Base-by-base conservation (phyloP, 1,284 basidiomycete species). In the Farysia itapuensis region DNA sequence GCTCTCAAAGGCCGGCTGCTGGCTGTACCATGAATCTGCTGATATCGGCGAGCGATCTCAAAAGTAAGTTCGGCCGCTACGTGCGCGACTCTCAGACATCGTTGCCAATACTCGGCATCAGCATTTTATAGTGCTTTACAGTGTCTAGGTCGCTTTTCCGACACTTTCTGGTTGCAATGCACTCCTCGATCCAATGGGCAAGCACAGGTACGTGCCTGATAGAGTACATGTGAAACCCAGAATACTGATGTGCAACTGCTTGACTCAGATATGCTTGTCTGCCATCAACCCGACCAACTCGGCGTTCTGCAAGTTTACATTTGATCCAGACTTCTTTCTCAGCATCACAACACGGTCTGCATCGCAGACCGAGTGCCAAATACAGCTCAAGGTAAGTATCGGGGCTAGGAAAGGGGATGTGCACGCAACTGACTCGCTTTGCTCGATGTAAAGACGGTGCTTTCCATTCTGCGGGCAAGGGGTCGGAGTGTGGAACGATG, bases 211-310 rank as follows among this genome's bases (percentile, higher is more conserved):
- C 15, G 44, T 33, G 14, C 15, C 14, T 13, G 22, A 8, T 18
- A 20, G 16, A 20, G 13, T 28, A 31, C 14, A 12, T 16, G 9
- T 14, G 16, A 21, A 11, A 23, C 12, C 13, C 12, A 13, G 12
- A 9, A 22, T 9, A 8, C 22, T 36, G 35, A 29, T 19, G 7
- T 7, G 20, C 11, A 8, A 20, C 9, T 34, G 20, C 5, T 21
- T 4, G 21, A 21, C 25, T 34, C 46, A 68, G 45, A 49, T 73
- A 3, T 60, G 68, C 9, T 46, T 72, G 4, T 61, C 61, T 4
- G 56, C 67, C 2, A 70, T 73, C 46, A 73, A 73, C 25, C 33
- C 64, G 2, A 52, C 69, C 33, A 57, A 64, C 21, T 73, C 71
- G 22, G 71, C 69, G 4, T 73, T 72, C 19, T 64, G 58, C 47